Conservation (phyloP, 352 stramenopile species). For the Pythium monospermum region DNA sequence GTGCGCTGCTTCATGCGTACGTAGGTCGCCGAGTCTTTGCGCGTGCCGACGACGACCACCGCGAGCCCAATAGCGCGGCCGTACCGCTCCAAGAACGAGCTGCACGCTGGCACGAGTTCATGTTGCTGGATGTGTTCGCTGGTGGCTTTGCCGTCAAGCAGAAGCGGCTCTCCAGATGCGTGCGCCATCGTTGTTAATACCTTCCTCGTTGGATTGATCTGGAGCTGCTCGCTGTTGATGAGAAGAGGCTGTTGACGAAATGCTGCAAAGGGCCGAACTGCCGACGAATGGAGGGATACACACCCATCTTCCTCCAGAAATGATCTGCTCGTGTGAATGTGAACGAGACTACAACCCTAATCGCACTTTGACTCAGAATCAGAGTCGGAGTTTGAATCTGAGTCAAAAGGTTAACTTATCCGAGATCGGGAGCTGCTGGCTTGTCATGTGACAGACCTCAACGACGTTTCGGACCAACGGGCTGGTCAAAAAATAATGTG, state of each 20-base stretch:
- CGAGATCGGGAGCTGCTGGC: no score
- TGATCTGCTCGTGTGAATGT: neutral
- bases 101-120: slow-evolving; percentile 78
- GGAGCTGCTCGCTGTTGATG: no score
- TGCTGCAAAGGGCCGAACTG: neutral
- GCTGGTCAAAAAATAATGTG: no score
- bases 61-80: slow-evolving; percentile 91
- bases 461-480: no score
- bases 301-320: neutral
- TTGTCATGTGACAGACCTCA: no score
- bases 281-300: slow-evolving; percentile 7
- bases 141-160: slow-evolving; percentile 84
- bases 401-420: no score
- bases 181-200: no score
- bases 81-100: slow-evolving; percentile 35
- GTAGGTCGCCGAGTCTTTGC: slow-evolving; percentile 96
- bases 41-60: slow-evolving; percentile 95
- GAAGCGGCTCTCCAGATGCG: no score
- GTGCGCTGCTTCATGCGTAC: slow-evolving; percentile 99
- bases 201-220: no score
- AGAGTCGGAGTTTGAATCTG: no score
- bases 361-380: no score
- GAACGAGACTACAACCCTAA: no score
- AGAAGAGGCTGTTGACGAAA: neutral
- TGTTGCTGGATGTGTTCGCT: slow-evolving; percentile 70